These are phyloP conservation scores for Penicillium chermesinum DNA, from an alignment of 495 filamentous ascomycete genomes.

Conservation along the genomic window DNA sequence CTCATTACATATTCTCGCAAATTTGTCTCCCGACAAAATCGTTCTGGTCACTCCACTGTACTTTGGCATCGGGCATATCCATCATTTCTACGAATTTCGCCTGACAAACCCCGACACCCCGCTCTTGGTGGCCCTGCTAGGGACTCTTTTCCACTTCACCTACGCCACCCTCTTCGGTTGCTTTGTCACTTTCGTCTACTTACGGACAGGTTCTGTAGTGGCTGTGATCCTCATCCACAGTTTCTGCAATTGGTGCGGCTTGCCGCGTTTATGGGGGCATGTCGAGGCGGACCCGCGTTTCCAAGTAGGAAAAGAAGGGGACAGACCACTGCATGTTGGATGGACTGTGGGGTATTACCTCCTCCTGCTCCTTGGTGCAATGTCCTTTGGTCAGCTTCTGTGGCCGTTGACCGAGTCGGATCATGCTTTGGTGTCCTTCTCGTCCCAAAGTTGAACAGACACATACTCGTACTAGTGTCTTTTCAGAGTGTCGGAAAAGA, in stretches of 20 bases:
- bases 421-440: constrained; percentile 42
- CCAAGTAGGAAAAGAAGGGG: constrained; percentile 11
- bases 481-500: too few relatives aligned
- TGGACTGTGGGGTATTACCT: constrained; percentile 80
- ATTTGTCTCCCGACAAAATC: constrained; percentile 49
- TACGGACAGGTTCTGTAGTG: constrained; percentile 75
- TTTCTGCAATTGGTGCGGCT: constrained; percentile 89
- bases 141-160: constrained; percentile 77
- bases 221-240: constrained; percentile 71
- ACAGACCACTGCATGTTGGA: constrained; percentile 30
- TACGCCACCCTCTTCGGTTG: constrained; percentile 94
- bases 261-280: constrained; percentile 81
- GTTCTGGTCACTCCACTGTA: constrained; percentile 80
- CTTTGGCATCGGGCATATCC: constrained; percentile 91
- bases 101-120: constrained; percentile 70
- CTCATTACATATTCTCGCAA: constrained; percentile 76
- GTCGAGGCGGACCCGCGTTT: constrained; percentile 48
- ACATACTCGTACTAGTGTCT: too few relatives aligned
- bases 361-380: constrained; percentile 64
- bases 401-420: constrained; percentile 66
- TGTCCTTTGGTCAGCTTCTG: constrained; percentile 61
- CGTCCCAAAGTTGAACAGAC: too few relatives aligned
- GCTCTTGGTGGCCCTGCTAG: constrained; percentile 51
- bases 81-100: constrained; percentile 94
- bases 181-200: constrained; percentile 83